A percentile compares a stretch with the other conserved stretches of the same genome.
These are phyloP conservation scores for Chrysoporthe puriensis DNA, from an alignment of 2,329 filamentous ascomycete species.

Conservation along the genomic window DNA sequence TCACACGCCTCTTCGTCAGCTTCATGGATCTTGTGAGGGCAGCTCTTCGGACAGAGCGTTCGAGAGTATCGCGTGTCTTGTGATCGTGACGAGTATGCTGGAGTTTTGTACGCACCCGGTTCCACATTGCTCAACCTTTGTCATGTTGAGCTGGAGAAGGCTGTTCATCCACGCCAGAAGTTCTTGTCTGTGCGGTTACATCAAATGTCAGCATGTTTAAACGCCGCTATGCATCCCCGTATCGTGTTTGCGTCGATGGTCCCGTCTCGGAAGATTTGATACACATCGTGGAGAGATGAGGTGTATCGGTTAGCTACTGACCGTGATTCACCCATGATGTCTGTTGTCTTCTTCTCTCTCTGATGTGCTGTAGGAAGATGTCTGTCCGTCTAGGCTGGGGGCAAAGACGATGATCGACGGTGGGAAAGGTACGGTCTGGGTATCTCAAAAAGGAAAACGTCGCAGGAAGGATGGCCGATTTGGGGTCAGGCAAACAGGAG, in stretches of 20 bases:
- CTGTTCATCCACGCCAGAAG: constrained; percentile 96
- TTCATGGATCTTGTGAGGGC: constrained; percentile 29
- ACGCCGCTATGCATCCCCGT: background rate
- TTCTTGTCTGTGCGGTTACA: constrained; percentile 73
- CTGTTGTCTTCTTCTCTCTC: constrained; percentile 25
- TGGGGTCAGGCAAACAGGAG: constrained; percentile 11
- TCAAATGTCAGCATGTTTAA: constrained; percentile 16
- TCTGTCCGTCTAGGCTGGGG: background rate
- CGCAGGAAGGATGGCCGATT: constrained; percentile 2
- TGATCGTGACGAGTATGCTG: background rate
- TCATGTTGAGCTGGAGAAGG: constrained; percentile 96
- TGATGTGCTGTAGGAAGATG: constrained; percentile 15
- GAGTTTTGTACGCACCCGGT: constrained; percentile 71
- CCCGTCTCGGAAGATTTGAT: background rate
- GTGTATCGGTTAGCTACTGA: constrained; percentile 34
- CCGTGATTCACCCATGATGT: constrained; percentile 68
- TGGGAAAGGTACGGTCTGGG: constrained; percentile 19
- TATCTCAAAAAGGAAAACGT: constrained; percentile 25
- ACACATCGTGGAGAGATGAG: background rate
- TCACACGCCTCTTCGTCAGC: background rate
- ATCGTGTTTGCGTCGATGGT: background rate
- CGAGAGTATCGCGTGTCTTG: background rate
- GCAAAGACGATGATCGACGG: constrained; percentile 2
- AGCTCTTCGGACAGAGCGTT: constrained; percentile 16
- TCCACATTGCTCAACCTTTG: constrained; percentile 98